These are phyloP conservation scores for Aulographum hederae DNA, from an alignment of 2,329 filamentous ascomycete genomes.

Conservation along the genomic window DNA sequence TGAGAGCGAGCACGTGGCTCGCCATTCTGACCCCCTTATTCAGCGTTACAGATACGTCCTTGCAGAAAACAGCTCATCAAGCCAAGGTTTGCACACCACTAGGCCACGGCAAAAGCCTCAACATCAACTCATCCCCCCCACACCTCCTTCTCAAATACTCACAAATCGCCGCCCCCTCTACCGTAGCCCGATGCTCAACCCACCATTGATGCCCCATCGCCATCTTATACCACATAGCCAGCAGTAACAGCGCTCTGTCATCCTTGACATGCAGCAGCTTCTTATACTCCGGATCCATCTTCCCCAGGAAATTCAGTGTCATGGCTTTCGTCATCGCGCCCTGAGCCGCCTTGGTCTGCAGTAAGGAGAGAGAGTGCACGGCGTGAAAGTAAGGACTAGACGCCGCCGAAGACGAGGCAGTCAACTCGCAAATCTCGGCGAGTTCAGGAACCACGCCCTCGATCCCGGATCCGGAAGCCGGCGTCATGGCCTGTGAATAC, in stretches of 20 bases:
- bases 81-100: too few species aligned
- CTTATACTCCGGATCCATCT: slow-evolving; percentile 24
- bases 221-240: slow-evolving; percentile 39
- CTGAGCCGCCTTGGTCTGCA: slow-evolving; percentile 17
- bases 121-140: too few species aligned
- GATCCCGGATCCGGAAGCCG: not conserved
- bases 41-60: too few species aligned
- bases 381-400: slow-evolving; percentile 2
- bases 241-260: slow-evolving; percentile 31
- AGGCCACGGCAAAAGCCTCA: too few species aligned
- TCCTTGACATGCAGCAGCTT: slow-evolving; percentile 32
- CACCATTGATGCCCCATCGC: slow-evolving; percentile 29
- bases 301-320: slow-evolving; percentile 26
- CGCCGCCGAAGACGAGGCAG: not conserved
- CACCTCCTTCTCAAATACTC: slow-evolving; percentile 12
- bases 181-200: slow-evolving; percentile 23
- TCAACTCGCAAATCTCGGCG: not conserved
- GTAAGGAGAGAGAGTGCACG: slow-evolving; percentile 17
- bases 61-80: too few species aligned
- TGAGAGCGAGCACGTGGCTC: too few species aligned
- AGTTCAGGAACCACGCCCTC: not conserved
- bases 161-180: slow-evolving; percentile 33
- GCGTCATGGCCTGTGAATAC: too few species aligned
- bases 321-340: slow-evolving; percentile 23
- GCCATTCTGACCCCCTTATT: too few species aligned